A percentile compares a stretch with the other conserved stretches of the same genome.
Evolutionary conservation across 2,329 filamentous ascomycete species (phyloP).

Genomic region (Cytospora mali): DNA sequence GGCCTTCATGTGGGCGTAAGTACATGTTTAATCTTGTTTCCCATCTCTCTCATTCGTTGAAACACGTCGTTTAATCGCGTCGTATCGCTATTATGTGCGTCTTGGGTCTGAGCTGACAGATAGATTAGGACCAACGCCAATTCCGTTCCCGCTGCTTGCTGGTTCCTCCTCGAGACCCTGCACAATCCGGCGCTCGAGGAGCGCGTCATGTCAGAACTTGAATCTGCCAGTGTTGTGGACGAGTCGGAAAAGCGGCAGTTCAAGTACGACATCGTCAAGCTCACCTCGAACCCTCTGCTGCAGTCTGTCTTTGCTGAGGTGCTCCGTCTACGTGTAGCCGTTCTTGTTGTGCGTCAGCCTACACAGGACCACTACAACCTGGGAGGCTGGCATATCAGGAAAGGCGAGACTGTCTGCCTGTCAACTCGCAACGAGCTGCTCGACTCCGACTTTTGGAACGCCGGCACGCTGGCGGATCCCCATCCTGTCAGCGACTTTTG

Average conservation of each 20-base stretch:
- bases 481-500: slow-evolving; percentile 1
- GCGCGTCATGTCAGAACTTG: slow-evolving; percentile 4
- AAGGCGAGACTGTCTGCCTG: slow-evolving; percentile 1
- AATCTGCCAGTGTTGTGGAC: not conserved
- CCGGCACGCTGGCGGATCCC: not conserved
- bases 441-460: not conserved
- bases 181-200: not conserved
- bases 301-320: slow-evolving; percentile 1
- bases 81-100: not conserved
- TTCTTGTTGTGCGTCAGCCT: slow-evolving; percentile 1
- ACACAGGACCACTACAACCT: not conserved
- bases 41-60: not conserved
- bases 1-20: slow-evolving; percentile 11
- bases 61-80: too few relatives aligned
- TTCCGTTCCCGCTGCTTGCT: slow-evolving; percentile 5
- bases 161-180: not conserved
- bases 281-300: not conserved
- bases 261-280: slow-evolving; percentile 3
- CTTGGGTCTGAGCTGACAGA: not conserved
- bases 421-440: not conserved
- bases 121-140: slow-evolving; percentile 2
- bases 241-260: not conserved
- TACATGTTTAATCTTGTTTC: not conserved
- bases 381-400: slow-evolving; percentile 2
- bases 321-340: slow-evolving; percentile 1